Evolutionary conservation across 345 rosid genomes (phyloP).

Genomic region (Punica granatum): DNA sequence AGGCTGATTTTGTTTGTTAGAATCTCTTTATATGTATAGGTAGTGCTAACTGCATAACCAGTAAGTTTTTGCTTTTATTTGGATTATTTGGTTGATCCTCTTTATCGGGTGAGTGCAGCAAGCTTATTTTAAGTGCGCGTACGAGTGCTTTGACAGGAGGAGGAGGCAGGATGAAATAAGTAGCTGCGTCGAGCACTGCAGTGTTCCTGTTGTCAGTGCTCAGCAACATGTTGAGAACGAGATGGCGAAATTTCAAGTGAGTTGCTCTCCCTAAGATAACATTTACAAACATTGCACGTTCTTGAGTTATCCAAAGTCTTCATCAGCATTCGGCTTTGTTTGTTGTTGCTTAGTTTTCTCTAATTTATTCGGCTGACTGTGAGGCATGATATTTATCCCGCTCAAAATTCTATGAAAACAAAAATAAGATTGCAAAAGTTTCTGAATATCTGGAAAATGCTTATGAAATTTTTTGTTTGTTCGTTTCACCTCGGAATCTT

Average conservation of each 20-base stretch:
- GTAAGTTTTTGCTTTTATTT: background rate
- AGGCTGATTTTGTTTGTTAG: background rate
- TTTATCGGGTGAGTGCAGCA: slow-evolving; percentile 42
- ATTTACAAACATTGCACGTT: background rate
- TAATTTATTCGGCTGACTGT: background rate
- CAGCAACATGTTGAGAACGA: slow-evolving; percentile 78
- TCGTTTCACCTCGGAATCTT: background rate
- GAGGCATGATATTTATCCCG: background rate
- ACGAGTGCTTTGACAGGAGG: slow-evolving; percentile 80
- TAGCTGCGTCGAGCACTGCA: slow-evolving; percentile 71
- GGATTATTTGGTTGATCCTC: background rate
- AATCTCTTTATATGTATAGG: background rate
- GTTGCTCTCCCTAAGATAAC: slow-evolving; percentile 6
- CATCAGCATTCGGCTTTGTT: background rate
- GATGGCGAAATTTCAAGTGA: slow-evolving; percentile 86
- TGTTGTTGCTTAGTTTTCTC: background rate
- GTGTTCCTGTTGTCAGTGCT: slow-evolving; percentile 63
- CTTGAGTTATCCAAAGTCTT: background rate
- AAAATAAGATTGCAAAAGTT: background rate
- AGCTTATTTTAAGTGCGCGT: slow-evolving; percentile 93
- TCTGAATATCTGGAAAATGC: background rate
- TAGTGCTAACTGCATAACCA: background rate
- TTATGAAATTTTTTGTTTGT: background rate
- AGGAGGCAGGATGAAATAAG: slow-evolving; percentile 72
- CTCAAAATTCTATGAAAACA: background rate